Evolutionary conservation across 1,139 yeast species (phyloP).

Genomic region (Zygosaccharomyces pseudobailii): DNA sequence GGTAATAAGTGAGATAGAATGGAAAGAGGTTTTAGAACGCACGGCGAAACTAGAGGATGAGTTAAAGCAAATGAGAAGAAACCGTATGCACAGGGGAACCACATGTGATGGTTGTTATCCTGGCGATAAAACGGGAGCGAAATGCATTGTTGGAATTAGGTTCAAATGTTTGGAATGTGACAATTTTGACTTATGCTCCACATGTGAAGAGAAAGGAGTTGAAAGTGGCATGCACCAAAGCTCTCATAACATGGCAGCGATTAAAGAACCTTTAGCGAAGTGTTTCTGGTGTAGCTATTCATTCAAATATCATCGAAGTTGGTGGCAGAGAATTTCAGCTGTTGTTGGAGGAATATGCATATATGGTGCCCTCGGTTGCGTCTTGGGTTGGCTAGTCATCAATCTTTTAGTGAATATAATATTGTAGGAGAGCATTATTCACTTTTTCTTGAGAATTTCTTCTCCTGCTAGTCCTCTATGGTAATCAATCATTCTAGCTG

Average conservation of each 20-base stretch:
- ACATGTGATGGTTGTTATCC: constrained; percentile 16
- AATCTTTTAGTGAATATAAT: background rate
- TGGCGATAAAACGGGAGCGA: background rate
- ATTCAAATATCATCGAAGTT: background rate
- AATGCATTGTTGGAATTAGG: constrained; percentile 43
- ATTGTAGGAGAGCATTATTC: background rate
- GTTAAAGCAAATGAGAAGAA: background rate
- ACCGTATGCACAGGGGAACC: constrained; percentile 8
- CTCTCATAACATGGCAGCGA: constrained; percentile 32
- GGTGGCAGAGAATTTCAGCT: background rate
- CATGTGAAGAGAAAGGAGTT: constrained; percentile 40
- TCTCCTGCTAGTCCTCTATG: background rate
- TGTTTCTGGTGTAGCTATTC: background rate
- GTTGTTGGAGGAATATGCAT: background rate
- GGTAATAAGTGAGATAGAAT: background rate
- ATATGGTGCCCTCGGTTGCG: background rate
- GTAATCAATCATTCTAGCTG: background rate
- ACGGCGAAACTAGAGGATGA: background rate
- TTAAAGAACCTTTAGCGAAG: constrained; percentile 13
- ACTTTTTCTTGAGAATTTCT: background rate
- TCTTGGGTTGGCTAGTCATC: background rate
- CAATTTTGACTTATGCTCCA: constrained; percentile 52
- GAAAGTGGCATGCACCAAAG: constrained; percentile 24
- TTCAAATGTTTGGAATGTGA: constrained; percentile 51
- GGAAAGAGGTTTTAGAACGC: background rate